Base-by-base conservation (phyloP, 2,329 filamentous ascomycete species). In the Polychaeton citri region DNA sequence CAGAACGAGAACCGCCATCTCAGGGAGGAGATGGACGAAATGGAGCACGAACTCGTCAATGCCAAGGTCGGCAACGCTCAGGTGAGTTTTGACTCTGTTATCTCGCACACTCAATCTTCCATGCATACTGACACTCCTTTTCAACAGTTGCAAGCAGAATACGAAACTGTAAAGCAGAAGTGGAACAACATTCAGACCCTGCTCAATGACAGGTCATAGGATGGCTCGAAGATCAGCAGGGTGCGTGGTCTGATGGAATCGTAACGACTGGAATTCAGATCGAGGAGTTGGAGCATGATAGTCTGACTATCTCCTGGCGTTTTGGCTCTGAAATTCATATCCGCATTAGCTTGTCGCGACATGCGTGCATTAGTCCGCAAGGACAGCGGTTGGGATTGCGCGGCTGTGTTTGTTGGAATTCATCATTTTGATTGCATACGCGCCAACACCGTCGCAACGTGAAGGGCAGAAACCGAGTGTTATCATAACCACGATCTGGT, bases 11-110 rank as follows among this genome's bases (percentile, higher is more conserved):
- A 96, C 53, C 72, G 81, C 41, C 74, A 71, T 39, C 64, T 98
- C 47, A 87, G 95, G 60, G 88, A 93, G 54, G 83, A 90, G 52
- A 73, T 94, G 71, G 71, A 75, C 4, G 86, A 95, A 48, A 82
- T 96, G 66, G 90, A 96, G 66, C 82, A 87, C 60, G 78, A 86
- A 57, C 66, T 98, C 46, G 88, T 98, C 43, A 76, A 80, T 55
- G 90, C 86, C 1, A 98, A 98, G 71, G 81, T 98, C 82, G 75
- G 76, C 52, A 86, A 87, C 65, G 90, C 90, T 37, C 85, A 95
- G 78, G 88, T 94, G 70, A 67, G 79, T 66, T 15, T 15, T 24
- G 16, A 4, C n/a, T 21, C 6, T 13, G 32, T 30, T n/a, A 5
- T 35, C 15, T 28, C 16, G 6, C 21, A 16, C 6, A n/a, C 32